Base-by-base conservation (phyloP, 768 basidiomycete genomes). In the Trametes cingulata region DNA sequence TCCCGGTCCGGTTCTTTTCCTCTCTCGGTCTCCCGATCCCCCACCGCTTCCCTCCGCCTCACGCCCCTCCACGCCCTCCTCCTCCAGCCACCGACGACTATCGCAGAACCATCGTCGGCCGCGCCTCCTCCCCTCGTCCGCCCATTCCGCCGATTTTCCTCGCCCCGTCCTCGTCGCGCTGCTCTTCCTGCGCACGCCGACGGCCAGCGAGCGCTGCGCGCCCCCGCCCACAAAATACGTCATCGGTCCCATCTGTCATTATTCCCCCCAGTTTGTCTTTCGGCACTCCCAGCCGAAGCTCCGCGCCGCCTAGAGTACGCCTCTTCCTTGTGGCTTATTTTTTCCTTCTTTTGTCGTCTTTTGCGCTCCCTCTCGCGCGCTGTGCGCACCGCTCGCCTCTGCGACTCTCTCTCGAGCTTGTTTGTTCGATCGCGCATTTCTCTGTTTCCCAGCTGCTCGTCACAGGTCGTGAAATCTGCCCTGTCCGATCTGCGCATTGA, bases 1-100 rank as follows among this genome's bases (percentile, higher is more conserved):
- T 10, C 47, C 60, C 62, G 65, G 61, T 61, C 65, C 65, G 65
- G 56, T 42, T 56, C 56, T 25, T 51, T 59, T 60, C 53, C 59
- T 60, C 53, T 53, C 45, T 53, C 40, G 57, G 47, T 36, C 37
- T 13, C 6, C 57, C 51, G 48, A 46, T 51, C n/a, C 19, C 48
- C 53, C 25, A 25, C 37, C 39, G 20, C 20, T 25, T 12, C 36
- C 60, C 52, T 17, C 48, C 9, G 27, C 45, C 36, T 39, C 33
- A 15, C n/a, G 25, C 13, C 27, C 60, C 52, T 17, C 48, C 17
- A 19, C 45, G 24, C 27, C 20, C 36, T 10, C n/a, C 12, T 13
- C 37, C 22, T 35, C 6, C 47, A 45, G 55, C 8, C n/a, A n/a
- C n/a, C n/a, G n/a, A n/a, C n/a, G n/a, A n/a, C 41, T 15, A 20